Conservation (phyloP, 2,329 filamentous ascomycete species). For the Emmonsiellopsis sp. region DNA sequence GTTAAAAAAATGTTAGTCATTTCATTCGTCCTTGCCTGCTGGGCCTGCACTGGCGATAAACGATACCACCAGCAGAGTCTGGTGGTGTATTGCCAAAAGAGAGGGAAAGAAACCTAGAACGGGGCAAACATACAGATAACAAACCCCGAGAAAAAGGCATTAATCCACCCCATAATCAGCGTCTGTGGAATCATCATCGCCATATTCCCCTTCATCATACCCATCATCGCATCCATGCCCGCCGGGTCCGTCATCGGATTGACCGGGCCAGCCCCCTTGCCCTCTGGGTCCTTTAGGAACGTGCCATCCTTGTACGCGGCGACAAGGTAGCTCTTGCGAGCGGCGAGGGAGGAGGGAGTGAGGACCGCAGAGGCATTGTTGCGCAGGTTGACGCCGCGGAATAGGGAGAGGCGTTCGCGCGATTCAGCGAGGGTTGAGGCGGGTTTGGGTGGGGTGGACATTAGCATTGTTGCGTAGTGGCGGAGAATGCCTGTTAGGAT, state of each 20-base stretch:
- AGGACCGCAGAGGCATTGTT: slow-evolving; percentile 73
- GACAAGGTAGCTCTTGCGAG: slow-evolving; percentile 71
- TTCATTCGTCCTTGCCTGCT: too few relatives aligned
- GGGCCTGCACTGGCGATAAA: too few relatives aligned
- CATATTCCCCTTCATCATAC: slow-evolving; percentile 99
- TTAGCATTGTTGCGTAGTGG: slow-evolving; percentile 90
- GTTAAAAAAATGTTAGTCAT: slow-evolving; percentile 2
- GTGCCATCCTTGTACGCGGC: slow-evolving; percentile 74
- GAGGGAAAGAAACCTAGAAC: neutral
- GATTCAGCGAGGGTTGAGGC: slow-evolving; percentile 49
- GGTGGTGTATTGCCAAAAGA: neutral
- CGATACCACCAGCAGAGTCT: too few relatives aligned
- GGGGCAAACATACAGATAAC: slow-evolving; percentile 66
- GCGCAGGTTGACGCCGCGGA: slow-evolving; percentile 77
- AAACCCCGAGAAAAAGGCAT: slow-evolving; percentile 96
- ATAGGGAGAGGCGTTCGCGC: slow-evolving; percentile 75
- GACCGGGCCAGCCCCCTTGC: slow-evolving; percentile 72
- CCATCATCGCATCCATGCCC: slow-evolving; percentile 99
- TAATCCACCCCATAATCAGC: slow-evolving; percentile 99
- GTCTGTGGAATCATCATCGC: slow-evolving; percentile 99
- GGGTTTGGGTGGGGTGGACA: slow-evolving; percentile 74
- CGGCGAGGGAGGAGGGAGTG: slow-evolving; percentile 65
- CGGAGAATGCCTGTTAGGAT: slow-evolving; percentile 90
- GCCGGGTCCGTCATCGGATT: slow-evolving; percentile 94
- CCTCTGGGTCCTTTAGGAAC: slow-evolving; percentile 83